These are phyloP conservation scores for Trapa bicornis DNA, from an alignment of 345 rosid species.

Conservation along the genomic window DNA sequence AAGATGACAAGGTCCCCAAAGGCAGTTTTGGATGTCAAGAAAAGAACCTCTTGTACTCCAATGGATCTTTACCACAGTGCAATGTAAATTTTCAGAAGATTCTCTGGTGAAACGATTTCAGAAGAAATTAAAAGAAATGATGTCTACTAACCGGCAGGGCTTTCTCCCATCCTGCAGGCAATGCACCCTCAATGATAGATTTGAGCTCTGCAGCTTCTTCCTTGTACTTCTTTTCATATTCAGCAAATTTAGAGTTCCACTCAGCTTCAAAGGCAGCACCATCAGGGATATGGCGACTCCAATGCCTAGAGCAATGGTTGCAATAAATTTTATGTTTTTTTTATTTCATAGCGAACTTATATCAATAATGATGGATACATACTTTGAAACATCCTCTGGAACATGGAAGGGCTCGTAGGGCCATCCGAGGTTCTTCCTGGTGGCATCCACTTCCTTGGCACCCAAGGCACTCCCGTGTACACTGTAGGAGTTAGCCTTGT, in stretches of 20 bases:
- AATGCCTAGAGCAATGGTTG: constrained; percentile 46
- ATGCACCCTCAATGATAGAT: constrained; percentile 58
- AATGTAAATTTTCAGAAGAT: not conserved
- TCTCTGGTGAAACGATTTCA: not conserved
- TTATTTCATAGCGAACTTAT: not conserved
- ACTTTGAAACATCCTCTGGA: constrained; percentile 89
- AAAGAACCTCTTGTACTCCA: not conserved
- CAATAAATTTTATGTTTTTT: constrained; percentile 5
- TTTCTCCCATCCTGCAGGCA: constrained; percentile 90
- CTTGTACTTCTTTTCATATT: constrained; percentile 71
- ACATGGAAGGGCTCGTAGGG: constrained; percentile 86
- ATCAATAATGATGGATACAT: constrained; percentile 7
- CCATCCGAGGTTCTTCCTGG: constrained; percentile 96
- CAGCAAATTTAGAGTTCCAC: constrained; percentile 81
- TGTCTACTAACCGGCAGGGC: constrained; percentile 68
- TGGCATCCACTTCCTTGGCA: constrained; percentile 98
- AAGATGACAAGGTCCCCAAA: not conserved
- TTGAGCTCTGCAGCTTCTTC: constrained; percentile 93
- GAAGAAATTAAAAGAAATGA: not conserved
- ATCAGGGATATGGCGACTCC: constrained; percentile 73
- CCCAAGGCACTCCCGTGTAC: constrained; percentile 98
- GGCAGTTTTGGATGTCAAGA: not conserved
- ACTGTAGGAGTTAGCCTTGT: constrained; percentile 88
- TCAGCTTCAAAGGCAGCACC: constrained; percentile 78
- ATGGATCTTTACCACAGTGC: not conserved